A percentile compares a stretch with the other conserved stretches of the same genome.
These are phyloP conservation scores for Pichia sp. DNA, from an alignment of 1,139 yeast species.

Conservation along the genomic window DNA sequence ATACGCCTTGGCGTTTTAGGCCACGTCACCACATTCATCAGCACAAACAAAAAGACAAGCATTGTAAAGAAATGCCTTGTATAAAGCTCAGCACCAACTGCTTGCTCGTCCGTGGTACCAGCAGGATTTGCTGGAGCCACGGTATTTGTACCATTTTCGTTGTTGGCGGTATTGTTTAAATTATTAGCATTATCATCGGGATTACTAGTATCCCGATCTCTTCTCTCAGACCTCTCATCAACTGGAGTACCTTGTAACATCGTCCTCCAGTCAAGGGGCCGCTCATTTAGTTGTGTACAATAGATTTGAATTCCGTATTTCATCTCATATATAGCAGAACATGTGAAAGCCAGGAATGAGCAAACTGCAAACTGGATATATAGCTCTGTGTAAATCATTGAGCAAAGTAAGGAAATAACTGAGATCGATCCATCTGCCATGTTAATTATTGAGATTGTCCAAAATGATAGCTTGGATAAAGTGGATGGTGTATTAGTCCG, in stretches of 20 bases:
- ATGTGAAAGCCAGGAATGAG: conserved; percentile 63
- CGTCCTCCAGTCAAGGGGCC: conserved; percentile 57
- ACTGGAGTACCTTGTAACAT: conserved; percentile 52
- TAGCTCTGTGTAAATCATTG: conserved; percentile 51
- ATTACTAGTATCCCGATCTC: conserved; percentile 3
- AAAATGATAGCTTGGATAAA: conserved; percentile 65
- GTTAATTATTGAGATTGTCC: conserved; percentile 52
- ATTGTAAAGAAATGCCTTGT: conserved; percentile 58
- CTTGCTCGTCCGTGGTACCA: conserved; percentile 33
- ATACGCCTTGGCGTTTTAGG: conserved; percentile 49
- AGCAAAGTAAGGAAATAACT: conserved; percentile 54
- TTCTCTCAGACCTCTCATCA: conserved; percentile 30
- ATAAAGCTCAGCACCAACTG: conserved; percentile 56
- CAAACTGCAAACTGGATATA: conserved; percentile 67
- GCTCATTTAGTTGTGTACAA: conserved; percentile 71
- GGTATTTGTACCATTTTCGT: neutral
- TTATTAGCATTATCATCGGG: conserved; percentile 17
- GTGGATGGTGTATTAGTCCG: conserved; percentile 75
- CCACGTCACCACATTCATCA: conserved; percentile 62
- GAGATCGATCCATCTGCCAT: conserved; percentile 66
- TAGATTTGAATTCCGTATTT: conserved; percentile 68
- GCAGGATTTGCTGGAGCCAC: neutral
- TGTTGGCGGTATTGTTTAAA: conserved; percentile 1
- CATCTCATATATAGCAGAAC: conserved; percentile 74
- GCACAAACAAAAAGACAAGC: conserved; percentile 52